Evolutionary conservation across 1,284 basidiomycete genomes (phyloP), one percentile per base, ranked within the genome.

Genomic region (Puccinia novopanici): DNA sequence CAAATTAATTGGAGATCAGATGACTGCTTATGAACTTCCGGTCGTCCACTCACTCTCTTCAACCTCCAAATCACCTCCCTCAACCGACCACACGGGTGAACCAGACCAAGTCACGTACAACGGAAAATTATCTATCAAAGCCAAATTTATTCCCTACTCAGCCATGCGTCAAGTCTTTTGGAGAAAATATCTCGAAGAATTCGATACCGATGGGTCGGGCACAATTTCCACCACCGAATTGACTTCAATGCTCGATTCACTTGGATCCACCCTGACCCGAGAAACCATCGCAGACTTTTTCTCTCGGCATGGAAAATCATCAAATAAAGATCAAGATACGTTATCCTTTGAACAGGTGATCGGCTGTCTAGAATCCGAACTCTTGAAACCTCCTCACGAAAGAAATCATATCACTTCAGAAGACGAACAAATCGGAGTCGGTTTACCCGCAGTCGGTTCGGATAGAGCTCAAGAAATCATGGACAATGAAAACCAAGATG

Each of bases 241-340:
- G 34, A 92, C 92, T 0, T 92, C 93, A n/a, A 96, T 98, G 93
- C 91, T 99, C 74, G 95, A 98, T 87, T 97, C 95, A 6, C 90
- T 99, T 42, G 95, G 95, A 3, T 96, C 94, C 2, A 98, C 96
- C 0, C 89, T 99, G 54, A 93, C 93, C 3, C 87, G 86, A 0
- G 88, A 90, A 71, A 99, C 96, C 0, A 73, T 80, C 45, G 30
- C 67, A 15, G 48, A 70, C 45, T 80, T 80, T 89, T 98, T 92
- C 87, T 89, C 88, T 10, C 89, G 90, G 8, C 90, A 89, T 84
- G 88, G 89, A 83, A 93, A 94, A 87, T 68, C 75, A 12, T 68
- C 63, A 30, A 27, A 54, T 3, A 88, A 91, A 0, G 88, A 89
- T 4, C 84, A 84, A 67, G 94, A 92, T 82, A 91, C 93, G 83